phyloP scores from a whole-genome alignment of 805 yeast genomes.

The Candida nanaspora region DNA sequence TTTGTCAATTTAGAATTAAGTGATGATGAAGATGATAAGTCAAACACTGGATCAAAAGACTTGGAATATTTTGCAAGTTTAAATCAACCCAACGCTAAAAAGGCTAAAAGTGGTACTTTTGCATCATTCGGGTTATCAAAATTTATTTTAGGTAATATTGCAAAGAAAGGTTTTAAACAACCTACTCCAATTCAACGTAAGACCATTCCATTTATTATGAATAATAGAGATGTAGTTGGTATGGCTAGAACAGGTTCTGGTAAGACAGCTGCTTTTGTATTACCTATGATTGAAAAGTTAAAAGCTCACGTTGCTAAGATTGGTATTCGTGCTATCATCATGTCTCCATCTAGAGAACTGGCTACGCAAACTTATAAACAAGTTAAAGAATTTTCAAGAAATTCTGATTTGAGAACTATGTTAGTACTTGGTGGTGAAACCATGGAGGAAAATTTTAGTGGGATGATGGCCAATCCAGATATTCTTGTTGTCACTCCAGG shows the following conservation, averaged over 20 bases:
- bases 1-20: slow-evolving; percentile 19
- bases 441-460: slow-evolving; percentile 89
- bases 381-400: slow-evolving; percentile 79
- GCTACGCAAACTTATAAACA: slow-evolving; percentile 90
- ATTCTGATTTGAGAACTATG: slow-evolving; percentile 74
- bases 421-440: slow-evolving; percentile 96
- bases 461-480: slow-evolving; percentile 93
- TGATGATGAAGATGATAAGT: slow-evolving; percentile 36
- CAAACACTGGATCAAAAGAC: slow-evolving; percentile 21
- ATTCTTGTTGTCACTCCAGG: slow-evolving; percentile 97
- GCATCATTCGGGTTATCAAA: slow-evolving; percentile 86
- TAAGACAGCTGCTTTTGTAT: slow-evolving; percentile 92
- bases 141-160: slow-evolving; percentile 57
- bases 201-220: slow-evolving; percentile 84
- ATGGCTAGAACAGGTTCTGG: slow-evolving; percentile 99
- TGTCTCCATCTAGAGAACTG: slow-evolving; percentile 94
- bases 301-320: slow-evolving; percentile 79
- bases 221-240: slow-evolving; percentile 91
- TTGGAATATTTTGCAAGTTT: slow-evolving; percentile 28
- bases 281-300: slow-evolving; percentile 83
- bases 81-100: slow-evolving; percentile 34
- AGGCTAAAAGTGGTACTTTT: slow-evolving; percentile 74
- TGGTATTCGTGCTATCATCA: slow-evolving; percentile 81
- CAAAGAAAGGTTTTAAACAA: slow-evolving; percentile 81
- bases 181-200: slow-evolving; percentile 98